These are phyloP conservation scores for Pseudocercospora macadamiae DNA, from an alignment of 2,329 filamentous ascomycete species.

Conservation along the genomic window DNA sequence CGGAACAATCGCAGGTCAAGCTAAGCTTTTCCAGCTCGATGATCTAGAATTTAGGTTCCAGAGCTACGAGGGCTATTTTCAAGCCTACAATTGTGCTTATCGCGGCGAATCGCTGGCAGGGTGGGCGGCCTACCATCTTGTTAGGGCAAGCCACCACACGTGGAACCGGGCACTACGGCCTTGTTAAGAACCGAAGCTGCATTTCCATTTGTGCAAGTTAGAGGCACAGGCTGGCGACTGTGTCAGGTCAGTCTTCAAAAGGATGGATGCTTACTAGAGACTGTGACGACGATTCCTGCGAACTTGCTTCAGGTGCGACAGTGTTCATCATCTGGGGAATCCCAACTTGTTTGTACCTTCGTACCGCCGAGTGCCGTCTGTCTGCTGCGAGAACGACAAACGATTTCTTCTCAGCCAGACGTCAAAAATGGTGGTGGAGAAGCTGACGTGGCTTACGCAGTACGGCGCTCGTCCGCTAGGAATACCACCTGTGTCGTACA, in stretches of 20 bases:
- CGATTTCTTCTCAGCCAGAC: no score
- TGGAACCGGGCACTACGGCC: constrained; percentile 14
- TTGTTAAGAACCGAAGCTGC: constrained; percentile 4
- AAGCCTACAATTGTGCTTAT: constrained; percentile 20
- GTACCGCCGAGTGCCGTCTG: neutral
- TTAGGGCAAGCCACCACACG: constrained; percentile 10
- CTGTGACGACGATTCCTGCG: no score
- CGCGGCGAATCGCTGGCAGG: constrained; percentile 15
- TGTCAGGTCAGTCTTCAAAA: neutral
- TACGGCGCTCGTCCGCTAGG: neutral
- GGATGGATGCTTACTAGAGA: neutral
- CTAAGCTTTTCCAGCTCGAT: constrained; percentile 16
- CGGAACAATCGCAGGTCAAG: neutral
- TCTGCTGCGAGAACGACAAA: neutral
- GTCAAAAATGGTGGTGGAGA: no score
- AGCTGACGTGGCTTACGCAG: constrained; percentile 11
- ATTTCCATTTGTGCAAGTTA: constrained; percentile 1
- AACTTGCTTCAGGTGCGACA: neutral
- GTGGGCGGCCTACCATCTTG: neutral
- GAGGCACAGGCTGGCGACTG: neutral
- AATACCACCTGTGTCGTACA: constrained; percentile 1
- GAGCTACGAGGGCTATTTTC: constrained; percentile 20
- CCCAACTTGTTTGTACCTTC: neutral
- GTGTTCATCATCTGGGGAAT: neutral
- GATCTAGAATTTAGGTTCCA: constrained; percentile 10